Evolutionary conservation across 2,329 filamentous ascomycete species (phyloP), one percentile per base, ranked within the genome.

Genomic region (Fusarium circinatum): DNA sequence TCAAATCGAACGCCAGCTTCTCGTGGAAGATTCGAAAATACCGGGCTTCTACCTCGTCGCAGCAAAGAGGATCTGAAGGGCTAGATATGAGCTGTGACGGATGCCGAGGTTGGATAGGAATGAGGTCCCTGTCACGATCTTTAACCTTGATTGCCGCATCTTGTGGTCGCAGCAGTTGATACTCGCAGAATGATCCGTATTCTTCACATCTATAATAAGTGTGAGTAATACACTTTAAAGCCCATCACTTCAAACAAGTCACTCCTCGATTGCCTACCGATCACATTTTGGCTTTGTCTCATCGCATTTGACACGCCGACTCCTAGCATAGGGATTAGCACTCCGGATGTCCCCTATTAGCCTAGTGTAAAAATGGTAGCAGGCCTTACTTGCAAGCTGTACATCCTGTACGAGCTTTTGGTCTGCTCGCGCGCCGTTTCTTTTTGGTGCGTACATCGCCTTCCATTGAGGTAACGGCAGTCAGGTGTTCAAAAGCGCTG

Each of bases 301-400:
- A 45, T 45, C 42, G 8, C 42, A 45, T 14, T 45, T 45, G 8
- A 45, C 42, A 3, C 42, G 42, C 24, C 42, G 42, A 1, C 42
- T 45, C 42, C 42, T 45, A 45, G 17, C n/a, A 20, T 9, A 2
- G 5, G 17, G 11, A 26, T 45, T 14, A 45, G 24, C 17, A 17
- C 8, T 15, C 39, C n/a, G 8, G 2, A n/a, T 5, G 22, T 6
- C 15, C 5, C n/a, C 11, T 13, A 8, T 26, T 4, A 1, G 7
- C n/a, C 17, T 26, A 26, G 0, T 20, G 1, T 26, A 3, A 5
- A 45, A 26, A 26, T 6, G 13, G n/a, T 6, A n/a, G 24, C 11
- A 45, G 3, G 7, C 5, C 42, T 26, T 45, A 45, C 42, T 26
- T 45, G 42, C 42, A 45, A 26, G 42, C 17, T 20, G 24, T 26